phyloP scores from a whole-genome alignment of 768 basidiomycete genomes.

The Ephemerocybe angulata region DNA sequence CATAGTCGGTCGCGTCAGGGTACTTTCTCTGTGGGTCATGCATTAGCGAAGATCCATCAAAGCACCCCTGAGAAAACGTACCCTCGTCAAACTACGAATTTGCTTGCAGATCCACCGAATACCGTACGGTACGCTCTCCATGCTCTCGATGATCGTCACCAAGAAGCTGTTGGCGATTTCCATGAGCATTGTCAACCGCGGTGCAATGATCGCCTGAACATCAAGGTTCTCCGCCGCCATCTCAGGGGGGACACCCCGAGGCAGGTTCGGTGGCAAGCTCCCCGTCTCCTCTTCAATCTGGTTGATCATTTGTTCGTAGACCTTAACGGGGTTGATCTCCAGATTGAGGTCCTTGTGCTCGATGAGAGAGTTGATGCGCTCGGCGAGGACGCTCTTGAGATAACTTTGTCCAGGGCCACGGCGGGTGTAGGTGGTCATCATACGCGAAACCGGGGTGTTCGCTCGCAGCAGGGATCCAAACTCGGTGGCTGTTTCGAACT shows the following conservation, averaged over 20 bases:
- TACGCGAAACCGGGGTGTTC: slow-evolving; percentile 97
- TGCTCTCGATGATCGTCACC: slow-evolving; percentile 94
- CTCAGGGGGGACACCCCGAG: slow-evolving; percentile 91
- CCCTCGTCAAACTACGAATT: slow-evolving; percentile 92
- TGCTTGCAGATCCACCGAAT: slow-evolving; percentile 99
- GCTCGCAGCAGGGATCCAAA: slow-evolving; percentile 98
- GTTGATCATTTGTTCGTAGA: slow-evolving; percentile 99
- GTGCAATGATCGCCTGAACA: slow-evolving; percentile 97
- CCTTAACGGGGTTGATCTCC: slow-evolving; percentile 99
- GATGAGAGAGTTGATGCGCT: slow-evolving; percentile 96
- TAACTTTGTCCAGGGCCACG: slow-evolving; percentile 98
- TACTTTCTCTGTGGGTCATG: slow-evolving; percentile 77
- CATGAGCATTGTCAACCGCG: slow-evolving; percentile 97
- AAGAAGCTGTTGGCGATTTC: slow-evolving; percentile 99
- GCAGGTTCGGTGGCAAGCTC: slow-evolving; percentile 83
- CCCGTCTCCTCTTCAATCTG: slow-evolving; percentile 99
- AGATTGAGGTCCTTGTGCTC: slow-evolving; percentile 99
- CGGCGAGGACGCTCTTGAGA: slow-evolving; percentile 94
- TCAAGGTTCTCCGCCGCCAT: slow-evolving; percentile 91
- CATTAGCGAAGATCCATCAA: not conserved
- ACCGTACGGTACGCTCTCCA: slow-evolving; percentile 98
- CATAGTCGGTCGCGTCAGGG: slow-evolving; percentile 97
- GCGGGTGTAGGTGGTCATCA: slow-evolving; percentile 99
- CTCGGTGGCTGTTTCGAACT: slow-evolving; percentile 98
- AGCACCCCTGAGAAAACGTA: slow-evolving; percentile 34